These are phyloP conservation scores for Phytomonas sp. DNA, from an alignment of 208 protist species.

Conservation along the genomic window DNA sequence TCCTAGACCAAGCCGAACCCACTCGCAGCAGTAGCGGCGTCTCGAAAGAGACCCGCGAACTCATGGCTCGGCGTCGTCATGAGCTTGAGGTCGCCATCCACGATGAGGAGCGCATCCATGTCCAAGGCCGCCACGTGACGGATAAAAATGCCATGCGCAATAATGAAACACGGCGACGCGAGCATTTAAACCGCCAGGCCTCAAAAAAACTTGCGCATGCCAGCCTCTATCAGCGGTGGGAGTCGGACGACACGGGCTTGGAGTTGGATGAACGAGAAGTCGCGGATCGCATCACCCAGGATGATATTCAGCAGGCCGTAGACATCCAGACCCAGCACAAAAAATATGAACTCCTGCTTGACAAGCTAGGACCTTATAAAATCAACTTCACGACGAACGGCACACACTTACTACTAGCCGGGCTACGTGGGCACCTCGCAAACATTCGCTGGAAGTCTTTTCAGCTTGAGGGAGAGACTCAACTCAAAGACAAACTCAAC, in stretches of 20 bases:
- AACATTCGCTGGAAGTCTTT: slow-evolving; percentile 93
- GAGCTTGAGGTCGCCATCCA: slow-evolving; percentile 34
- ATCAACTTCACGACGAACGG: slow-evolving; percentile 93
- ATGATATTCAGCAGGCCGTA: slow-evolving; percentile 79
- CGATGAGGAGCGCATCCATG: slow-evolving; percentile 40
- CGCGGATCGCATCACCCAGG: slow-evolving; percentile 90
- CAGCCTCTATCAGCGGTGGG: slow-evolving; percentile 56
- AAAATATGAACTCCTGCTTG: slow-evolving; percentile 90
- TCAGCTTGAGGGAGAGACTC: slow-evolving; percentile 87
- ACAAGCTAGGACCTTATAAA: slow-evolving; percentile 92
- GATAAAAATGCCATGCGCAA: slow-evolving; percentile 61
- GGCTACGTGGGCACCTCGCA: slow-evolving; percentile 93
- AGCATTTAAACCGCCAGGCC: slow-evolving; percentile 47
- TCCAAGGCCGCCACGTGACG: slow-evolving; percentile 76
- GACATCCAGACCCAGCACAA: slow-evolving; percentile 92
- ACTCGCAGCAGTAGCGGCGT: slow-evolving; percentile 13
- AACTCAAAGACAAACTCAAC: slow-evolving; percentile 90
- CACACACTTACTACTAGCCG: slow-evolving; percentile 89
- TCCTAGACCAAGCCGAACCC: background rate
- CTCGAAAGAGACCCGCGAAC: slow-evolving; percentile 50
- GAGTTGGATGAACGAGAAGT: slow-evolving; percentile 85
- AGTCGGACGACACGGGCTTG: slow-evolving; percentile 59
- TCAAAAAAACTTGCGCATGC: slow-evolving; percentile 59
- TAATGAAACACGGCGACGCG: slow-evolving; percentile 32
- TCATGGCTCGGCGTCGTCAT: slow-evolving; percentile 36